Percentiles rank a stretch among this genome's conserved stretches.
phyloP scores from a whole-genome alignment of 768 basidiomycete genomes.

The Lactarius deliciosus region DNA sequence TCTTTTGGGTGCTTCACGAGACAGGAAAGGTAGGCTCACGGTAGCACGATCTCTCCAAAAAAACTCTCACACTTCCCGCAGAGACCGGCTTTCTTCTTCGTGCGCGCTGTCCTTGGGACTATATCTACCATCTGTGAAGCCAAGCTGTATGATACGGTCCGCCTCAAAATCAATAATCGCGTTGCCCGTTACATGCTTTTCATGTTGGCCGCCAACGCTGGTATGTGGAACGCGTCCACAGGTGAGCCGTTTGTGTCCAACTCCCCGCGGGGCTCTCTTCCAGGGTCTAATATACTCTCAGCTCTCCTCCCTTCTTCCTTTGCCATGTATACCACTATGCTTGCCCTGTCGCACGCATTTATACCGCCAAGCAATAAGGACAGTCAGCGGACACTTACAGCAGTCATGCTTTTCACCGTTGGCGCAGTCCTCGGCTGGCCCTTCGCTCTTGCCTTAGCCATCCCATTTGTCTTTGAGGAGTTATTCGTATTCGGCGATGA shows the following conservation, averaged over 20 bases:
- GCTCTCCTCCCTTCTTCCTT: slow-evolving; percentile 96
- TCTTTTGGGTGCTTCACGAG: slow-evolving; percentile 47
- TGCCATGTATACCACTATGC: slow-evolving; percentile 83
- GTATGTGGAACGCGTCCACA: slow-evolving; percentile 92
- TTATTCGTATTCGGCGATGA: slow-evolving; percentile 77
- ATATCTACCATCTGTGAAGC: slow-evolving; percentile 77
- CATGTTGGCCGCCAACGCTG: slow-evolving; percentile 79
- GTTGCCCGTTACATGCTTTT: slow-evolving; percentile 94
- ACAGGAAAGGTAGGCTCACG: slow-evolving; percentile 65
- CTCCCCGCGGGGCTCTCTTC: not conserved
- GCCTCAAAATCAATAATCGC: slow-evolving; percentile 79
- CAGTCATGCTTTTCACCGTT: slow-evolving; percentile 70
- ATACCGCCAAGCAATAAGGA: slow-evolving; percentile 55
- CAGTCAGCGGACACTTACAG: slow-evolving; percentile 55
- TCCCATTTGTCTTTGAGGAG: slow-evolving; percentile 92
- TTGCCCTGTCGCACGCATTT: slow-evolving; percentile 73
- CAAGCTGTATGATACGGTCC: slow-evolving; percentile 77
- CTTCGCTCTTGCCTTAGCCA: slow-evolving; percentile 80
- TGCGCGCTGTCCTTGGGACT: slow-evolving; percentile 76
- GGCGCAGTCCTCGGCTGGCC: slow-evolving; percentile 97
- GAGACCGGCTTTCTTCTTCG: slow-evolving; percentile 87
- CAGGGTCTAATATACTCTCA: slow-evolving; percentile 36
- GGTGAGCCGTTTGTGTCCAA: slow-evolving; percentile 47
- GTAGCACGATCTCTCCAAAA: slow-evolving; percentile 18
- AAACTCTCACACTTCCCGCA: slow-evolving; percentile 37